Conservation (phyloP, 352 stramenopile species). For the Pythium phragmiticola region DNA sequence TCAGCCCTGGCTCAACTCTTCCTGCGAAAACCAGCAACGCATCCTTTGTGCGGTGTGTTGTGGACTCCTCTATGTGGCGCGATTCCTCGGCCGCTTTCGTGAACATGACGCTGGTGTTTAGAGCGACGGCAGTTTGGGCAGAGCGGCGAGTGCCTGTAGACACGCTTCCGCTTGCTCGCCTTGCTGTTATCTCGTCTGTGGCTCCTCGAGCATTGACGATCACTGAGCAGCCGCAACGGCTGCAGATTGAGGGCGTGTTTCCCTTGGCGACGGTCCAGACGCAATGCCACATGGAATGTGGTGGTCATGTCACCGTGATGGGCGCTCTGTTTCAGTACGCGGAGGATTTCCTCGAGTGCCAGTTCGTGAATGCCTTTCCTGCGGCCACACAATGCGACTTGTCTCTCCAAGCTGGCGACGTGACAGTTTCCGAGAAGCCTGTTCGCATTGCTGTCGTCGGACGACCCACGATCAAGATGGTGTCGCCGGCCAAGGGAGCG, state of each 20-base stretch:
- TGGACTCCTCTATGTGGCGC: background rate
- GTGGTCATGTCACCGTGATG: background rate
- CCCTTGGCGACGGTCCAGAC: background rate
- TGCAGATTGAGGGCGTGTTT: conserved; percentile 18
- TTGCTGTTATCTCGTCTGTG: background rate
- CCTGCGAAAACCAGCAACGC: background rate
- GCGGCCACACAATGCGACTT: conserved; percentile 3
- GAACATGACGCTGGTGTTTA: conserved; percentile 6
- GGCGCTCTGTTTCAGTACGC: background rate
- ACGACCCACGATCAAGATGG: background rate
- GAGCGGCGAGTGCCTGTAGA: conserved; percentile 2
- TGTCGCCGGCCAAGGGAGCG: background rate
- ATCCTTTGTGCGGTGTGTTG: conserved; percentile 7
- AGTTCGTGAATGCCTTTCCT: background rate
- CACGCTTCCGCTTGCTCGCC: background rate
- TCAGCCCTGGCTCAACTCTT: background rate
- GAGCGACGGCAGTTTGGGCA: background rate
- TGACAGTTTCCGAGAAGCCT: conserved; percentile 2
- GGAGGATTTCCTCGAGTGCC: conserved; percentile 13
- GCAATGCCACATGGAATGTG: conserved; percentile 11
- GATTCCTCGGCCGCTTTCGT: conserved; percentile 2
- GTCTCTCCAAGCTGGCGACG: background rate
- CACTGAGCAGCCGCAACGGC: background rate
- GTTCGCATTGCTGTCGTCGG: conserved; percentile 3
- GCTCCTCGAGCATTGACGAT: conserved; percentile 6